Conservation (phyloP, 192 early-diverging fungal genomes). For the Globomyces pollinis-pini region DNA sequence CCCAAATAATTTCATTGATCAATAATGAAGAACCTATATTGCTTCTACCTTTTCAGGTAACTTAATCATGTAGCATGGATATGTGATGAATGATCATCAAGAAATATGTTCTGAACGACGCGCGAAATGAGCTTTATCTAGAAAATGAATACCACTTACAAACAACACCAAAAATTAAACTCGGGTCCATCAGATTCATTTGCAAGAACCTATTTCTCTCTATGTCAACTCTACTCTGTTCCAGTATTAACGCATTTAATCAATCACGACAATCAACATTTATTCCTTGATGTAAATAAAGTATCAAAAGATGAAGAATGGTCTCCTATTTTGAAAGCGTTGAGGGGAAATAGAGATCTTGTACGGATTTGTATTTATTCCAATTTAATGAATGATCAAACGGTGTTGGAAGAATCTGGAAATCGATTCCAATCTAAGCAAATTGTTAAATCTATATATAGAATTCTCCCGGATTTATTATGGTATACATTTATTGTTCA, state of each 20-base stretch:
- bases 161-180: too few relatives aligned
- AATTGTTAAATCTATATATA: neutral
- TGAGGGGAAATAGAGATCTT: constrained; percentile 1
- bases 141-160: too few relatives aligned
- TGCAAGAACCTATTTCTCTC: constrained; percentile 6
- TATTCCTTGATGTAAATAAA: neutral
- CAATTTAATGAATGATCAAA: neutral
- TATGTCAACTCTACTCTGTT: constrained; percentile 6
- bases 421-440: neutral
- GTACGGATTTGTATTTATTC: constrained; percentile 5
- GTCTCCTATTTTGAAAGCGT: constrained; percentile 2
- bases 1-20: too few relatives aligned
- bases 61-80: too few relatives aligned
- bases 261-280: neutral
- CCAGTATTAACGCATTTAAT: constrained; percentile 4
- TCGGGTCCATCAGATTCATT: constrained; percentile 2
- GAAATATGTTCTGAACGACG: too few relatives aligned
- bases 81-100: too few relatives aligned
- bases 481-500: neutral
- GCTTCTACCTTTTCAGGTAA: too few relatives aligned
- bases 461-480: neutral
- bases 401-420: neutral
- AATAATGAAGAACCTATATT: too few relatives aligned
- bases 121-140: too few relatives aligned
- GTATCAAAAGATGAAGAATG: constrained; percentile 8